A percentile compares a stretch with the other conserved stretches of the same genome.
Evolutionary conservation across 2,329 filamentous ascomycete species (phyloP).

Genomic region (Fusarium papillatum): DNA sequence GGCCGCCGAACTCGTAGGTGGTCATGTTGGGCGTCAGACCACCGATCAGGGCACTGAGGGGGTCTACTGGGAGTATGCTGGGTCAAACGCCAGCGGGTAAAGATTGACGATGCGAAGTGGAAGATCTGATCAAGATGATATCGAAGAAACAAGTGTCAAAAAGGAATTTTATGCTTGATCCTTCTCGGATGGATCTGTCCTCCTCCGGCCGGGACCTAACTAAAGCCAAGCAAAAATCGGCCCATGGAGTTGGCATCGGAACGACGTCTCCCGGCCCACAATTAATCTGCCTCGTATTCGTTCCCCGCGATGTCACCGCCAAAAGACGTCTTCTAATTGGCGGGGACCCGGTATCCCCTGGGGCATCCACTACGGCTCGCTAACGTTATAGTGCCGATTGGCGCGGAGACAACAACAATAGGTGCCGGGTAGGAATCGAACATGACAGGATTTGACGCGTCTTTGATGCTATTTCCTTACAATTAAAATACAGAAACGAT

Average conservation of each 20-base stretch:
- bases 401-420: not conserved
- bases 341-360: not conserved
- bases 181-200: not conserved
- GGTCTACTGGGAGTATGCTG: not conserved
- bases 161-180: not conserved
- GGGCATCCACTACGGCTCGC: not conserved
- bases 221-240: constrained; percentile 22
- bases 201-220: not conserved
- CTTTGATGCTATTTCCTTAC: not conserved
- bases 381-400: not conserved
- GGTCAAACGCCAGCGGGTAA: not conserved
- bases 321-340: not conserved
- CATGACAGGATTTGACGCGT: not conserved
- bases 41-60: no score
- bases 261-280: constrained; percentile 33
- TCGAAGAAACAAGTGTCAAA: not conserved
- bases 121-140: not conserved
- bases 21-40: constrained; percentile 21
- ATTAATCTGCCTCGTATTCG: not conserved
- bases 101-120: not conserved
- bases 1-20: constrained; percentile 50
- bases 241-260: constrained; percentile 36
- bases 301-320: not conserved
- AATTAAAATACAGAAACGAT: not conserved
- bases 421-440: not conserved